Percentiles rank a stretch among this genome's conserved stretches.
phyloP scores from a whole-genome alignment of 305 asterid genomes.

The Fraxinus latifolia region DNA sequence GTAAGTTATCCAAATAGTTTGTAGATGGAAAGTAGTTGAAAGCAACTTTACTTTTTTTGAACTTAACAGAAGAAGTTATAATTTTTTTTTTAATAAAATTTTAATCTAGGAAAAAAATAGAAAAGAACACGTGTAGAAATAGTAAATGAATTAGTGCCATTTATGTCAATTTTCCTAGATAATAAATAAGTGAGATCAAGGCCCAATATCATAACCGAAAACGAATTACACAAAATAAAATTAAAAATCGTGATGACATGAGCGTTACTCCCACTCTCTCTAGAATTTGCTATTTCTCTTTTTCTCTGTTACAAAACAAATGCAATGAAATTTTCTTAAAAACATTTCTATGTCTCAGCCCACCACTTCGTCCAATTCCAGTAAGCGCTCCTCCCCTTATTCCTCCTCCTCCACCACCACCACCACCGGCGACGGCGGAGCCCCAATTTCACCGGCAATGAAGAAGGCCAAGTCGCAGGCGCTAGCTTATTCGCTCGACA shows the following conservation, averaged over 20 bases:
- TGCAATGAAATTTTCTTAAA: conserved; percentile 22
- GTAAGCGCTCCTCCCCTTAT: conserved; percentile 28
- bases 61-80: background rate
- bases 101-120: background rate
- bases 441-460: conserved; percentile 34
- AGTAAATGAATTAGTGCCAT: background rate
- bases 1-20: too few relatives aligned
- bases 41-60: too few relatives aligned
- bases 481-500: conserved; percentile 32
- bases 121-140: background rate
- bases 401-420: conserved; percentile 23
- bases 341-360: conserved; percentile 39
- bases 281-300: background rate
- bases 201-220: background rate
- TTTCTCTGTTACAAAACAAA: background rate
- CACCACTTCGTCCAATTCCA: conserved; percentile 20
- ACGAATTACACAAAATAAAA: background rate
- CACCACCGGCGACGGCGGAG: conserved; percentile 2
- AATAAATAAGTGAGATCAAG: background rate
- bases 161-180: background rate
- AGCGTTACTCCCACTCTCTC: background rate
- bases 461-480: conserved; percentile 53
- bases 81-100: too few relatives aligned
- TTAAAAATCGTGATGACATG: background rate
- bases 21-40: too few relatives aligned